Evolutionary conservation across 169 alveolate species (phyloP).

Genomic region (Perkinsus chesapeaki): DNA sequence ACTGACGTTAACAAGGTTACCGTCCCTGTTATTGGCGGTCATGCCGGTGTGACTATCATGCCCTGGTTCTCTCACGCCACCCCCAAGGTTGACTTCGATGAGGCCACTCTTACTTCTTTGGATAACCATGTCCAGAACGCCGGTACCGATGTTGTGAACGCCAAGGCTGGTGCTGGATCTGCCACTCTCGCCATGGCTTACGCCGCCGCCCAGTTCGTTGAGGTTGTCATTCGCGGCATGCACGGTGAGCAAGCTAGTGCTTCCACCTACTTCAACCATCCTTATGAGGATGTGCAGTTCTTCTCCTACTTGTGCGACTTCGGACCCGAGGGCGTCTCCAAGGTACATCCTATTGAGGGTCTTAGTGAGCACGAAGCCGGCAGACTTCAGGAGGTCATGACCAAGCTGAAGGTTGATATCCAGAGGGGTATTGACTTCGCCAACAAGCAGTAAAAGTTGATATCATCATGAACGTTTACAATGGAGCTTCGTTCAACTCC

Average conservation of each 20-base stretch:
- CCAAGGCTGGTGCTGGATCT: constrained; percentile 16
- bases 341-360: not conserved
- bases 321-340: constrained; percentile 3
- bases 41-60: constrained; percentile 26
- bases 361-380: not conserved
- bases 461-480: no score
- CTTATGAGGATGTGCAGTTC: constrained; percentile 15
- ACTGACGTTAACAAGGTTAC: constrained; percentile 8
- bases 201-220: constrained; percentile 9
- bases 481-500: no score
- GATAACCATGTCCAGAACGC: constrained; percentile 29
- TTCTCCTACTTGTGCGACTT: not conserved
- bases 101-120: constrained; percentile 4
- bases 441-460: not conserved
- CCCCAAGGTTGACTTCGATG: constrained; percentile 1
- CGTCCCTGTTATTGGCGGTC: constrained; percentile 47
- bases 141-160: constrained; percentile 28
- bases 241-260: constrained; percentile 1
- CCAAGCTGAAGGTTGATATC: not conserved
- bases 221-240: not conserved
- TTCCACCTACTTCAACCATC: constrained; percentile 23
- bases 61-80: constrained; percentile 23
- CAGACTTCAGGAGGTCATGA: not conserved
- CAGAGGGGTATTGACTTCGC: not conserved
- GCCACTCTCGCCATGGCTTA: constrained; percentile 15